A percentile compares a stretch with the other conserved stretches of the same genome.
Conservation (phyloP, 1,284 basidiomycete genomes). For the Neonothopanus nambi region DNA sequence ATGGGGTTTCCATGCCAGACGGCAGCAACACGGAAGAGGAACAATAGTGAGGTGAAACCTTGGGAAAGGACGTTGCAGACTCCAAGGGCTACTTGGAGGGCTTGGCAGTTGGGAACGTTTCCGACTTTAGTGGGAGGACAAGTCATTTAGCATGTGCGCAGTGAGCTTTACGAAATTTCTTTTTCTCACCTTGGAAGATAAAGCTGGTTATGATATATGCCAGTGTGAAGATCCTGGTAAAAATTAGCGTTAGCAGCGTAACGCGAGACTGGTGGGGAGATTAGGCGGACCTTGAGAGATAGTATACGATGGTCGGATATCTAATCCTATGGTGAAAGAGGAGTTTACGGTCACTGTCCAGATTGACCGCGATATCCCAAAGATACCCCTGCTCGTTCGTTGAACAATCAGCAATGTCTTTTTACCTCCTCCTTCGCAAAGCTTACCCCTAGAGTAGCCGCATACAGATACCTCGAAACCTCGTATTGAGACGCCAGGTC, state of each 20-base stretch:
- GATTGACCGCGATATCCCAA: slow-evolving; percentile 7
- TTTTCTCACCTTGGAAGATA: neutral
- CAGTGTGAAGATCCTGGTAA: neutral
- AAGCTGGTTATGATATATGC: slow-evolving; percentile 3
- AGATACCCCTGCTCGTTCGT: neutral
- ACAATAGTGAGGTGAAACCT: neutral
- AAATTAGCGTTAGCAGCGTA: neutral
- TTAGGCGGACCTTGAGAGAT: neutral
- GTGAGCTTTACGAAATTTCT: too few relatives aligned
- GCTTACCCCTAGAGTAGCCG: slow-evolving; percentile 2
- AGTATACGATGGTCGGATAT: slow-evolving; percentile 1
- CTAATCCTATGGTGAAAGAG: neutral
- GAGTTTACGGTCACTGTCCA: neutral
- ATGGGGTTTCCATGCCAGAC: neutral
- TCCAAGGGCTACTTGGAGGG: neutral
- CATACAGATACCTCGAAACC: slow-evolving; percentile 1
- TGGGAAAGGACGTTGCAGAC: neutral
- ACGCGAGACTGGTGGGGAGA: too few relatives aligned
- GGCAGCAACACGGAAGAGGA: neutral
- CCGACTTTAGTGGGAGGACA: neutral
- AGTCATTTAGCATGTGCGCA: too few relatives aligned
- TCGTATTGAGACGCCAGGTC: neutral
- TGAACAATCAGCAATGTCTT: too few relatives aligned
- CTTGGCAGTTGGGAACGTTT: neutral
- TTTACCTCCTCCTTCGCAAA: too few relatives aligned